Evolutionary conservation across 2,329 filamentous ascomycete genomes (phyloP).

Genomic region (Biscogniauxia mediterranea): DNA sequence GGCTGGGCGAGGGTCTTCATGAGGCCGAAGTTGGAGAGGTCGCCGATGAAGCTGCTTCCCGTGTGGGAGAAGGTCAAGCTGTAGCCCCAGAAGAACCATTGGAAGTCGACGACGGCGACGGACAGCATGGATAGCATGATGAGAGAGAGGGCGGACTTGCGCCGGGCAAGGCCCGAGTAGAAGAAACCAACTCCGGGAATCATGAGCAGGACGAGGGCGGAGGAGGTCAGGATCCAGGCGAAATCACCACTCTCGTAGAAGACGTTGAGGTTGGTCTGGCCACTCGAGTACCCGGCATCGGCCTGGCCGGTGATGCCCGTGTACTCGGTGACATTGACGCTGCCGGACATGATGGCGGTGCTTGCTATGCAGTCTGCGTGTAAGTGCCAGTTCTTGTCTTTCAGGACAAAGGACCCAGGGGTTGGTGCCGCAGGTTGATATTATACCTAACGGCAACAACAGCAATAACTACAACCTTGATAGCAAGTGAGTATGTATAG

Average conservation of each 20-base stretch:
- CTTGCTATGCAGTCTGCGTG: not conserved
- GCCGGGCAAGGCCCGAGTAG: constrained; percentile 84
- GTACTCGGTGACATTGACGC: constrained; percentile 39
- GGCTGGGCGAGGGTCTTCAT: constrained; percentile 74
- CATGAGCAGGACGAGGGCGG: constrained; percentile 85
- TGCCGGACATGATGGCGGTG: constrained; percentile 28
- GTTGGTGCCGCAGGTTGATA: not conserved
- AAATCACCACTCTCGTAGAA: constrained; percentile 86
- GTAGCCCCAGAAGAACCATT: constrained; percentile 97
- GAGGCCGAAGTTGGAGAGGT: constrained; percentile 78
- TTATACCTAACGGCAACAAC: not conserved
- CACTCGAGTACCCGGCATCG: constrained; percentile 50
- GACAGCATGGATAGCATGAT: constrained; percentile 85
- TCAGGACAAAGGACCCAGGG: not conserved
- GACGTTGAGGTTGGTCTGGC: constrained; percentile 71
- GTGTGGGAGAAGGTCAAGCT: constrained; percentile 81
- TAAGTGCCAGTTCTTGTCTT: not conserved
- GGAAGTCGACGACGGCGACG: constrained; percentile 75
- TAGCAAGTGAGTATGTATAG: not conserved
- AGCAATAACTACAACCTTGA: too few relatives aligned
- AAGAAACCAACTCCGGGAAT: constrained; percentile 93
- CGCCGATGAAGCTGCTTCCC: constrained; percentile 74
- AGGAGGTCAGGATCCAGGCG: constrained; percentile 73
- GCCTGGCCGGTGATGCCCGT: constrained; percentile 50
- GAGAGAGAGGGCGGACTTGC: constrained; percentile 84